A percentile compares a stretch with the other conserved stretches of the same genome.
Evolutionary conservation across 495 filamentous ascomycete genomes (phyloP).

Genomic region (Aspergillus saccharolyticus): DNA sequence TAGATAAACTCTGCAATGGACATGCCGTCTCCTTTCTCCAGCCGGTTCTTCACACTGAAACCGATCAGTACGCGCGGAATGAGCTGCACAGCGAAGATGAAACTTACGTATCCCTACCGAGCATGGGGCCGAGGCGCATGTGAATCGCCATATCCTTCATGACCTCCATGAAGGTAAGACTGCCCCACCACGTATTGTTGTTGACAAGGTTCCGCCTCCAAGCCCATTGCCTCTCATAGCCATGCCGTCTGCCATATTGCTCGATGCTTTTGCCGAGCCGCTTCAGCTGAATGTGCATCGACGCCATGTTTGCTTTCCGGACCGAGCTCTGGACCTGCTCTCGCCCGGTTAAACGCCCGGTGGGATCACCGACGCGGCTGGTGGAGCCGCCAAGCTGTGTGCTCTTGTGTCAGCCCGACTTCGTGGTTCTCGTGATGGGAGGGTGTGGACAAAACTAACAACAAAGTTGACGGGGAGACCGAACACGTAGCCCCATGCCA

Average conservation of each 20-base stretch:
- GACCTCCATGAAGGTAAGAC: conserved; percentile 62
- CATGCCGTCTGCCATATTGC: conserved; percentile 51
- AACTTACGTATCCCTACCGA: conserved; percentile 83
- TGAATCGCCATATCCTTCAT: conserved; percentile 63
- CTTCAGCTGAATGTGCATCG: conserved; percentile 77
- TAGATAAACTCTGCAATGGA: conserved; percentile 92
- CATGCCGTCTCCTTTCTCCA: conserved; percentile 81
- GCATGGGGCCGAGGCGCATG: conserved; percentile 77
- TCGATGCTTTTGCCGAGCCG: conserved; percentile 70
- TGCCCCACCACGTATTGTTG: conserved; percentile 78
- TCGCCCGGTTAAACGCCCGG: conserved; percentile 64
- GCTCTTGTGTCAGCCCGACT: background rate
- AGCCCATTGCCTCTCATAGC: conserved; percentile 54
- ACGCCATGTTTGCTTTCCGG: conserved; percentile 63
- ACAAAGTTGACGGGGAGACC: conserved; percentile 71
- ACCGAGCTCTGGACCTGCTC: conserved; percentile 49
- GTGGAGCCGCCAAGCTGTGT: conserved; percentile 81
- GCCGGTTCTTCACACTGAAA: conserved; percentile 70
- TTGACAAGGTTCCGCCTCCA: conserved; percentile 65
- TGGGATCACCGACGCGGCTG: conserved; percentile 82
- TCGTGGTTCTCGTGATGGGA: background rate
- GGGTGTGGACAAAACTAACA: conserved; percentile 30
- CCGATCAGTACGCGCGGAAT: conserved; percentile 16
- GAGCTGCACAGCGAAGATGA: background rate
- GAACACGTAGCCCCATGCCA: conserved; percentile 89